Conservation (phyloP, 169 alveolate species). For the Plasmodium knowlesi region DNA sequence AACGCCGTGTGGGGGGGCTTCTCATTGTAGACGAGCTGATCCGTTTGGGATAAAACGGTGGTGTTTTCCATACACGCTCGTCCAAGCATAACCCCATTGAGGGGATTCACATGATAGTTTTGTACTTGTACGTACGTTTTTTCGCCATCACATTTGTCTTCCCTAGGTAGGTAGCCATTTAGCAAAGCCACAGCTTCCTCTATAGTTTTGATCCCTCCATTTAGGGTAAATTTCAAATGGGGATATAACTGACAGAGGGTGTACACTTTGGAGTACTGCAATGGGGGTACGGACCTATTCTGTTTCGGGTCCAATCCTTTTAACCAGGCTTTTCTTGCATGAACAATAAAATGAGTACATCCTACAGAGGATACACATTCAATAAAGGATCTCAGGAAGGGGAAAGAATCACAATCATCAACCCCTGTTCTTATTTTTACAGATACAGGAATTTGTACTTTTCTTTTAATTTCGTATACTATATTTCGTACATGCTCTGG, state of each 20-base stretch:
- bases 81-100: constrained; percentile 90
- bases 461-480: constrained; percentile 69
- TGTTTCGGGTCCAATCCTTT: constrained; percentile 94
- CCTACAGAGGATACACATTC: constrained; percentile 88
- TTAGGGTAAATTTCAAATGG: constrained; percentile 89
- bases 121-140: constrained; percentile 24
- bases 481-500: constrained; percentile 93
- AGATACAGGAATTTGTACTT: constrained; percentile 89
- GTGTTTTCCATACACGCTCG: constrained; percentile 89
- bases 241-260: constrained; percentile 91
- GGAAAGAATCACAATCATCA: constrained; percentile 91
- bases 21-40: constrained; percentile 80
- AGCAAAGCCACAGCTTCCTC: constrained; percentile 80
- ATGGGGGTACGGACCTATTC: constrained; percentile 94
- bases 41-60: constrained; percentile 82
- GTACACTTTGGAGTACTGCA: constrained; percentile 92
- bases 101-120: constrained; percentile 56
- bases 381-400: constrained; percentile 84
- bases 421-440: constrained; percentile 97
- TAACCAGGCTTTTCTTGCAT: constrained; percentile 95
- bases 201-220: constrained; percentile 93
- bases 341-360: constrained; percentile 93
- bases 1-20: constrained; percentile 68
- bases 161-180: constrained; percentile 56
- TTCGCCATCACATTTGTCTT: constrained; percentile 12